phyloP scores from a whole-genome alignment of 2,329 filamentous ascomycete genomes.

The Talaromyces amestolkiae region DNA sequence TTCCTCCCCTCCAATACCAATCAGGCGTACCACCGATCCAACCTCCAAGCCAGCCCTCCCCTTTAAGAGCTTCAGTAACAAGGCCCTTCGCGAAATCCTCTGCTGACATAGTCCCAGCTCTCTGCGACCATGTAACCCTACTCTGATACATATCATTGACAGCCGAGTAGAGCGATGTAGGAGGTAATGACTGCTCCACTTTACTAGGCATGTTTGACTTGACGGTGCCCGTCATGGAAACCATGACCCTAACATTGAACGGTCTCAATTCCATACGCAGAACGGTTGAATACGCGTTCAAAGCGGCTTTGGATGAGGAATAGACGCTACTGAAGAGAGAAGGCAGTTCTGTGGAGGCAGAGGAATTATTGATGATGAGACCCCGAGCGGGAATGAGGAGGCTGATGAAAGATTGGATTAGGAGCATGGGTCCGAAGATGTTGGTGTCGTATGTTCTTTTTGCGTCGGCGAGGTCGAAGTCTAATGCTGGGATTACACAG shows the following conservation, averaged over 20 bases:
- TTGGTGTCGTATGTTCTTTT: not conserved
- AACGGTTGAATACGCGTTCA: not conserved
- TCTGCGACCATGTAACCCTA: not conserved
- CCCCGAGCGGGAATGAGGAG: not conserved
- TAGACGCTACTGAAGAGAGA: not conserved
- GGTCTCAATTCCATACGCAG: not conserved
- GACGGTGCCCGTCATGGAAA: not conserved
- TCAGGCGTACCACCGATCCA: not conserved
- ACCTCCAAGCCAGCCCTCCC: not conserved
- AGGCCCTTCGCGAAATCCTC: not conserved
- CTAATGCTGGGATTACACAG: not conserved
- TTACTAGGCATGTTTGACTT: not conserved
- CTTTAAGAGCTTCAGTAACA: not conserved
- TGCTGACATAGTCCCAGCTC: not conserved
- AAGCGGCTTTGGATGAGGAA: not conserved
- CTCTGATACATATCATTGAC: not conserved
- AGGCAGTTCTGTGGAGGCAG: not conserved
- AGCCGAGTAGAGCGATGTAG: not conserved
- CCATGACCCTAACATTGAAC: not conserved
- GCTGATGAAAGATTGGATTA: not conserved
- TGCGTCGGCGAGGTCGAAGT: not conserved
- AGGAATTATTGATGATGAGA: not conserved
- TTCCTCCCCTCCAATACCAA: not conserved
- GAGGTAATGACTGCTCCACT: not conserved
- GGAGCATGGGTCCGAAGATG: not conserved